These are phyloP conservation scores for Serendipita sp. DNA, from an alignment of 768 basidiomycete genomes.

Conservation along the genomic window DNA sequence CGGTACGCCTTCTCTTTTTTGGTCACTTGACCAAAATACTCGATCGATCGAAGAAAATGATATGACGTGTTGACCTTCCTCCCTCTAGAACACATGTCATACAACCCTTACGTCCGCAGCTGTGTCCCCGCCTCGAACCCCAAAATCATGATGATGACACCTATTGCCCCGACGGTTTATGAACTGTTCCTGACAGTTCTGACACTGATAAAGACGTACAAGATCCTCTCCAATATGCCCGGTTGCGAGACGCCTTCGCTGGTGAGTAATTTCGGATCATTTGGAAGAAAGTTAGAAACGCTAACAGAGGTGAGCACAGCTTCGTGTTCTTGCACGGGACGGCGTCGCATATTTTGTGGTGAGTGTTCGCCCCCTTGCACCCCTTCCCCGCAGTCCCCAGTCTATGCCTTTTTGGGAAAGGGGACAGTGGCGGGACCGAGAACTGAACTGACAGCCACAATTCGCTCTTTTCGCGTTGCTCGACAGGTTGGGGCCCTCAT, in stretches of 20 bases:
- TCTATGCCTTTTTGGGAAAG: too few species aligned
- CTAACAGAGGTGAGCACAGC: neutral
- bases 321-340: neutral
- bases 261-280: too few species aligned
- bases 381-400: too few species aligned
- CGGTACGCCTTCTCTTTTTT: neutral
- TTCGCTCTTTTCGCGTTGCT: too few species aligned
- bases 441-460: too few species aligned
- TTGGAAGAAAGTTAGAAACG: too few species aligned
- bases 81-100: neutral
- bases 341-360: neutral
- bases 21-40: too few species aligned
- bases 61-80: too few species aligned
- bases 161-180: neutral
- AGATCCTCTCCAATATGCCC: neutral
- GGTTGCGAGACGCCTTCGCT: neutral
- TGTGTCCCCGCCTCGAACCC: neutral
- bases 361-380: neutral
- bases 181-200: neutral
- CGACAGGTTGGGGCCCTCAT: neutral
- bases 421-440: too few species aligned
- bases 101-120: neutral
- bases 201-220: neutral
- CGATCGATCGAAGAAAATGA: too few species aligned
- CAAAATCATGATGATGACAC: neutral